These are phyloP conservation scores for Pseudevernia furfuracea DNA, from an alignment of 495 filamentous ascomycete genomes.

Conservation along the genomic window DNA sequence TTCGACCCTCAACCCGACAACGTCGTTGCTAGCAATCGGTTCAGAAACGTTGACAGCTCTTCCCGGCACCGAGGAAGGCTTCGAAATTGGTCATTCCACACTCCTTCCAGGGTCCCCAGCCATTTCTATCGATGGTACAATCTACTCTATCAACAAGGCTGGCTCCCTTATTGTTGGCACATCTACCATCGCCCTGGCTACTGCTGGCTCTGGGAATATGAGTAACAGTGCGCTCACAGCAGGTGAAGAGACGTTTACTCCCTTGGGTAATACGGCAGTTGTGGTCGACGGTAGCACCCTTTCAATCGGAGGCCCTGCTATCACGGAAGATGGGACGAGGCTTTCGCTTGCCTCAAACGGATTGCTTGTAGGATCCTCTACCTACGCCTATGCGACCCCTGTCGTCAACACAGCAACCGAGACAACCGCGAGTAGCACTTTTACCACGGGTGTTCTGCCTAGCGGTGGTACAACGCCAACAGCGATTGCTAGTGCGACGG, in stretches of 20 bases:
- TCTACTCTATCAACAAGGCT: conserved; percentile 11
- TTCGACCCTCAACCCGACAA: neutral
- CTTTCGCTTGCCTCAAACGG: conserved; percentile 14
- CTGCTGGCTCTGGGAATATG: neutral
- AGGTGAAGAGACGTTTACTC: conserved; percentile 12
- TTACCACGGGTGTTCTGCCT: neutral
- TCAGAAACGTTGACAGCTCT: neutral
- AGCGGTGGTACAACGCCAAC: neutral
- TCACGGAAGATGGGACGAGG: neutral
- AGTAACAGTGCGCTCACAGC: conserved; percentile 7
- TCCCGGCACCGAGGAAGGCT: neutral
- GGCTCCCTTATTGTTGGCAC: conserved; percentile 14
- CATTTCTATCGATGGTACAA: conserved; percentile 7
- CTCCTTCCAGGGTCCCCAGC: conserved; percentile 9
- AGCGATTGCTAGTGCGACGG: neutral
- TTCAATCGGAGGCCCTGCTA: neutral
- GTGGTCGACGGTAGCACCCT: conserved; percentile 11
- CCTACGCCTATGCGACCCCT: conserved; percentile 16
- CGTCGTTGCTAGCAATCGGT: neutral
- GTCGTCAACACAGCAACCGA: neutral
- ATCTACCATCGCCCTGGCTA: conserved; percentile 7
- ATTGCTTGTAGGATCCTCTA: conserved; percentile 12
- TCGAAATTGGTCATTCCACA: conserved; percentile 5
- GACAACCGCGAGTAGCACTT: neutral
- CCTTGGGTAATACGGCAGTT: conserved; percentile 9